Evolutionary conservation across 768 basidiomycete genomes (phyloP), one percentile per base, ranked within the genome.

Genomic region (Phlegmacium glaucopus): DNA sequence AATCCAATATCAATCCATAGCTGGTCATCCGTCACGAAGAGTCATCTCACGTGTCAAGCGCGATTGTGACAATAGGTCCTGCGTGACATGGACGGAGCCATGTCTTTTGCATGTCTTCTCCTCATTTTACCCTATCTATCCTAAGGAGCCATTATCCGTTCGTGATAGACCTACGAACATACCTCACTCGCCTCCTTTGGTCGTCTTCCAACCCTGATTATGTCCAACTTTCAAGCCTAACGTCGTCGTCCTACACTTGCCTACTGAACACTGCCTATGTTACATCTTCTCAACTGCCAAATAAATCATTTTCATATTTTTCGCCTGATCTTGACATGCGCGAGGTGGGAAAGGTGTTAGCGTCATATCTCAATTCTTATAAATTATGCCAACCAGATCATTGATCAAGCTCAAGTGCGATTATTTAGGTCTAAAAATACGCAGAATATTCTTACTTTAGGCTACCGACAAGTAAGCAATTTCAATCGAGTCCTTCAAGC

Each of bases 401-500:
- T 88, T 41, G 79, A 85, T 46, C 72, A 70, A 49, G 82, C 79
- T 4, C 83, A 86, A 55, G 74, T 74, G 45, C 72, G 67, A 30
- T 61, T 88, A 7, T 75, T 87, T 40, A 61, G 60, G 39, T 70
- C 60, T 18, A 65, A 62, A 30, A 68, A 67, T 27, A 62, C 72
- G 12, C 67, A 70, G 1, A 85, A 89, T 55, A 70, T 90, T 1
- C 75, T 91, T 26, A 83, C 83, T 0, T 53, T 71, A 10, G 89
- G 89, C 2, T 90, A 88, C 61, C 70, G 77, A 26, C 64, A 76
- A 44, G 86, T 83, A 55, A 49, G 76, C 60, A n/a, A 34, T n/a
- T 38, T 28, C 7, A 44, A 2, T 12, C 29, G 13, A 11, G 17
- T 34, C 3, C 39, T 44, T 32, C 9, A 46, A 27, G 17, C 13